A percentile compares a stretch with the other conserved stretches of the same genome.
phyloP scores from a whole-genome alignment of 768 basidiomycete species.

The Gymnopilus junonius region DNA sequence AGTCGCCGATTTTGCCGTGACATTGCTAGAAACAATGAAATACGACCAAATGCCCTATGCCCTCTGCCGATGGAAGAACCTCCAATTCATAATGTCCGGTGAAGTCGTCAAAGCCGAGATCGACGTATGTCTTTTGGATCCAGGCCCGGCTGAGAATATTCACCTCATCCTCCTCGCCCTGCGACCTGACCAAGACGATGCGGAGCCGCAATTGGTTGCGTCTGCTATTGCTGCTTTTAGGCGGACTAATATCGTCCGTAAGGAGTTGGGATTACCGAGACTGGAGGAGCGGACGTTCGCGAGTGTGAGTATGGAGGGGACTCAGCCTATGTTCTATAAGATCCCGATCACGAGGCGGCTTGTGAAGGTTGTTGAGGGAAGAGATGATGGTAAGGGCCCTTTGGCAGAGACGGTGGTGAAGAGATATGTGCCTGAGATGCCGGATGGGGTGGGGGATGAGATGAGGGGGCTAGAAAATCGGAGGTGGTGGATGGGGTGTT shows the following conservation, averaged over 20 bases:
- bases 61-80: constrained; percentile 2
- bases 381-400: background rate
- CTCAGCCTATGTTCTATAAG: constrained; percentile 4
- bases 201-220: background rate
- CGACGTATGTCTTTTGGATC: background rate
- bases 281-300: background rate
- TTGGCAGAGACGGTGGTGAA: background rate
- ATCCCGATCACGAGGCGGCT: background rate
- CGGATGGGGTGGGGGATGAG: background rate
- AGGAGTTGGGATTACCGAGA: background rate
- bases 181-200: background rate
- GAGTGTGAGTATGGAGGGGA: background rate
- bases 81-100: background rate
- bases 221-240: background rate
- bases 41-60: background rate
- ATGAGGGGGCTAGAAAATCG: background rate
- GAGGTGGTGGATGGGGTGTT: background rate
- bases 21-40: background rate
- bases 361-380: background rate
- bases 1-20: background rate
- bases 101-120: background rate
- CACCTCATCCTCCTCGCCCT: background rate
- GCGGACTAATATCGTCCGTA: background rate
- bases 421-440: background rate
- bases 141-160: background rate